These are phyloP conservation scores for Eimeria acervulina DNA, from an alignment of 169 alveolate species.

Conservation along the genomic window DNA sequence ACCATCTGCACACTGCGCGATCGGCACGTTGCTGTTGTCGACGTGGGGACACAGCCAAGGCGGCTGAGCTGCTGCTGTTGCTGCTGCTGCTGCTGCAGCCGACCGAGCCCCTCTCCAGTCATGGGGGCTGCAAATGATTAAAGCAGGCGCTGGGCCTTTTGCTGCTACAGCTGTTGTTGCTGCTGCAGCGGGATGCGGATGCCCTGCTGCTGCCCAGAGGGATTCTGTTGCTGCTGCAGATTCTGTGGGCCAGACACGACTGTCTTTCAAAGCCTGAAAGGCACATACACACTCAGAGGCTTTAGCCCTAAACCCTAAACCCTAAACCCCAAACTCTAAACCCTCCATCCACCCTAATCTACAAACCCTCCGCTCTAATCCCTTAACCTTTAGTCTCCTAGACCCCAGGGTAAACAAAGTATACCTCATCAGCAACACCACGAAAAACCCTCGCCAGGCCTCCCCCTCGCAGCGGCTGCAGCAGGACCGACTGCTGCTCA, in stretches of 20 bases:
- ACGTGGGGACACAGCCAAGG: neutral
- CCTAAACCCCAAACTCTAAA: slow-evolving; percentile 21
- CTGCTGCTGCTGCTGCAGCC: slow-evolving; percentile 6
- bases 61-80: slow-evolving; percentile 33
- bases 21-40: neutral
- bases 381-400: neutral
- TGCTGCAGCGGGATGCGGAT: slow-evolving; percentile 5
- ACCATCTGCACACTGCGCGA: neutral
- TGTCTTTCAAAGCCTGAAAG: neutral
- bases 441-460: neutral
- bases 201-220: neutral
- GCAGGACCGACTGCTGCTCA: neutral
- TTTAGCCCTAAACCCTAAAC: slow-evolving; percentile 2
- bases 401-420: neutral
- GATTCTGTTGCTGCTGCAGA: slow-evolving; percentile 14
- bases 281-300: neutral
- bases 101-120: slow-evolving; percentile 35
- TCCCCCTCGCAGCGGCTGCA: slow-evolving; percentile 5
- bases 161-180: slow-evolving; percentile 13
- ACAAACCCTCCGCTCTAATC: neutral
- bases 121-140: neutral
- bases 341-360: neutral
- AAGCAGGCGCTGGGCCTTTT: neutral
- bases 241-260: slow-evolving; percentile 1
- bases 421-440: slow-evolving; percentile 23